Evolutionary conservation across 2,329 filamentous ascomycete genomes (phyloP), one percentile per base, ranked within the genome.

Genomic region (Sporothrix humicola): DNA sequence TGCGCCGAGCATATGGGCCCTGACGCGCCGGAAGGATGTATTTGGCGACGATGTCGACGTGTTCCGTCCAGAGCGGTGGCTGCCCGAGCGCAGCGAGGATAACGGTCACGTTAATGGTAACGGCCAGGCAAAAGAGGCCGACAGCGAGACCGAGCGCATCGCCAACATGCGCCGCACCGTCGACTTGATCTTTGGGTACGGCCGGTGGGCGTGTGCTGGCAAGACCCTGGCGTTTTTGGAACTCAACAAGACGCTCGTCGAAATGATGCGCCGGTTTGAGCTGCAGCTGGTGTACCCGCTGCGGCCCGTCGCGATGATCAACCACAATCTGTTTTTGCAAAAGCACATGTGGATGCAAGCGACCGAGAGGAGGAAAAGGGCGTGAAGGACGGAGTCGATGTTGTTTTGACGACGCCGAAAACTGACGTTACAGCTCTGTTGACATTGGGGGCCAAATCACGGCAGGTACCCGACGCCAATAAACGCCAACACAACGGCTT

Each of bases 1-100:
- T 3, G 74, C 74, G 9, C 74, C 74, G 10, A 75, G 74, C 37
- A 20, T 73, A 42, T 75, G 74, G 74, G 74, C 74, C 8, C 77
- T 86, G 46, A 82, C 84, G 70, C 80, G 81, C 44, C 79, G 82
- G 58, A 81, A 82, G 70, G 76, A 75, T 4, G 75, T 82, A 20
- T 82, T 81, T 74, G 82, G 83, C 8, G 72, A 76, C 1, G 83
- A 85, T 72, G 81, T 81, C 3, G 79, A 81, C 23, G 70, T 82
- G 0, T 87, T 84, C 76, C 79, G 82, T n/a, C 86, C 85, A 0
- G 84, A 85, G 70, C 79, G 85, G 42, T 87, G 85, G 84, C 73
- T 86, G 20, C 4, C 26, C 8, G 20, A 52, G 5, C 42, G 13
- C 5, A 59, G 26, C 56, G 78, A 82, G 66, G 78, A 76, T 0